Evolutionary conservation across 2,329 filamentous ascomycete species (phyloP), one percentile per base, ranked within the genome.

Genomic region (Ramularia endophylla): DNA sequence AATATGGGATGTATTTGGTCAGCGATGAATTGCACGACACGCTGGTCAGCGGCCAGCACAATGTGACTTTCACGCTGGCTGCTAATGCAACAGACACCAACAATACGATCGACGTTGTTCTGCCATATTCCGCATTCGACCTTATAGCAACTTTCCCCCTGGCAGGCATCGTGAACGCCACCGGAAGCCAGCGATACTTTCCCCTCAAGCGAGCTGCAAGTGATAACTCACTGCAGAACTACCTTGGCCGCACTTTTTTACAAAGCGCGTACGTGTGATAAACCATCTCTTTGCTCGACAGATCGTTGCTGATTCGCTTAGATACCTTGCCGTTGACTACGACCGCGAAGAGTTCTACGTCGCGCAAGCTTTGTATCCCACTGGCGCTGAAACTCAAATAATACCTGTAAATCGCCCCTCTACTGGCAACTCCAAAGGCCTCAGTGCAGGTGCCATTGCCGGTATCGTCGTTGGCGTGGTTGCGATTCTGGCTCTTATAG

Each of bases 391-490:
- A 5, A 8, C 19, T 2, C 22, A 37, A n/a, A n/a, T n/a, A n/a
- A n/a, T n/a, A n/a, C n/a, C n/a, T n/a, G n/a, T n/a, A n/a, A n/a
- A n/a, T n/a, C n/a, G n/a, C n/a, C n/a, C n/a, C n/a, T n/a, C n/a
- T n/a, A n/a, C n/a, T n/a, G n/a, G n/a, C n/a, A n/a, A n/a, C n/a
- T n/a, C n/a, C n/a, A n/a, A n/a, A n/a, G 46, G 44, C 6, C 57
- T 71, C 3, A 62, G 62, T 1, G 54, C 55, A 19, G 66, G 67
- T 9, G 65, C 62, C 2, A 70, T 71, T 29, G 65, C 62, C 1
- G 68, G 68, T 5, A 70, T 85, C 63, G 85, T 77, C 66, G 69
- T 80, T 31, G 81, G 80, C 31, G 81, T 73, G 0, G 67, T 80
- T 4, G 64, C 81, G 17, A 60, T 86, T 16, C 12, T 40, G 5